These are phyloP conservation scores for Yamadazyma sp. DNA, from an alignment of 1,139 yeast genomes.

Conservation along the genomic window DNA sequence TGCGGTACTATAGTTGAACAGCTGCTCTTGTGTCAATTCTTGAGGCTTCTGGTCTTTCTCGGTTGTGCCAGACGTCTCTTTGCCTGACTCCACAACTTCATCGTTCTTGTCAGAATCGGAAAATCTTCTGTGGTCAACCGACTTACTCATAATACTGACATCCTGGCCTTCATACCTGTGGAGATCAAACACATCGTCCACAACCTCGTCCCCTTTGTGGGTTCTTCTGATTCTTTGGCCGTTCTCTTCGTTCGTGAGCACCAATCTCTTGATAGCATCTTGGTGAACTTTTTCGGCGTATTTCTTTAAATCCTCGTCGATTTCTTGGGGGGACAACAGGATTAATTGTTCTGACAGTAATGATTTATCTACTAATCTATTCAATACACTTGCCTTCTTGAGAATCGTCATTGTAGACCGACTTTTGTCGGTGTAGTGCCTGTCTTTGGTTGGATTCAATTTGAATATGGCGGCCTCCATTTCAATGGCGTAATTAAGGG, in stretches of 20 bases:
- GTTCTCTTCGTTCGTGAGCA: slow-evolving; percentile 49
- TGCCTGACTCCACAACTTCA: neutral
- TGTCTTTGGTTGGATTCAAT: slow-evolving; percentile 23
- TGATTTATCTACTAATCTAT: slow-evolving; percentile 24
- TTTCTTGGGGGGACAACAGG: slow-evolving; percentile 35
- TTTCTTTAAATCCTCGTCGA: slow-evolving; percentile 68
- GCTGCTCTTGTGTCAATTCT: neutral
- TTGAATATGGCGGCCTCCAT: slow-evolving; percentile 42
- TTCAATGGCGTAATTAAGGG: slow-evolving; percentile 37
- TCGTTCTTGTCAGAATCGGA: slow-evolving; percentile 13
- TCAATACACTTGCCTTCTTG: slow-evolving; percentile 30
- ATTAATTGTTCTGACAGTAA: slow-evolving; percentile 31
- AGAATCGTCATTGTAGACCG: slow-evolving; percentile 35
- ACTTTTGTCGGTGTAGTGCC: slow-evolving; percentile 42
- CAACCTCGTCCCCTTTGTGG: slow-evolving; percentile 82
- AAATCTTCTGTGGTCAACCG: slow-evolving; percentile 45
- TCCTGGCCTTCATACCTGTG: slow-evolving; percentile 28
- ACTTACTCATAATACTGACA: slow-evolving; percentile 35
- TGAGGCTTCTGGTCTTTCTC: neutral
- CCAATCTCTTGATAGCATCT: slow-evolving; percentile 64
- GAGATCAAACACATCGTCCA: slow-evolving; percentile 48
- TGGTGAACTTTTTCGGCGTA: slow-evolving; percentile 73
- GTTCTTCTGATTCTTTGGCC: slow-evolving; percentile 69
- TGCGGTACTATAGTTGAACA: slow-evolving; percentile 8
- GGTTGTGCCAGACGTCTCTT: neutral